Conservation (phyloP, 2,329 filamentous ascomycete species). For the Phyllosticta citrichinensis region DNA sequence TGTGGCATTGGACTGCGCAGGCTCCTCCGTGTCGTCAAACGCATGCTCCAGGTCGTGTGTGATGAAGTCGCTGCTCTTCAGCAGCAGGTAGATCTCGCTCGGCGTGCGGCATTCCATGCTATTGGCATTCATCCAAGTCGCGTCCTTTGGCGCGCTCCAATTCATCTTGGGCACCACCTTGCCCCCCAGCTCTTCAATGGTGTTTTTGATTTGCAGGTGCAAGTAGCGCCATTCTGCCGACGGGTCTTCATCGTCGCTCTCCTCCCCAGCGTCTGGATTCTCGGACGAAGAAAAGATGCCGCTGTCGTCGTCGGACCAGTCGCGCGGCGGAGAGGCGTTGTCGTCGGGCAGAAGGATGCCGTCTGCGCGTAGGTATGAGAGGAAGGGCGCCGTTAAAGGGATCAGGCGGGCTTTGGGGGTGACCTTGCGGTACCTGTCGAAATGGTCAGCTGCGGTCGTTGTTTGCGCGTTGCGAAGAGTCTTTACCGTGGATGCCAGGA, state of each 20-base stretch:
- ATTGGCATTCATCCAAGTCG: conserved; percentile 83
- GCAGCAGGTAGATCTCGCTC: conserved; percentile 84
- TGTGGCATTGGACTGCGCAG: conserved; percentile 14
- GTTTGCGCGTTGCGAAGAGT: background rate
- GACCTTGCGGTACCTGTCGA: conserved; percentile 59
- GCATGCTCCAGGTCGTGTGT: conserved; percentile 91
- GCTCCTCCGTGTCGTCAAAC: conserved; percentile 59
- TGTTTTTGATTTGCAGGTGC: conserved; percentile 65
- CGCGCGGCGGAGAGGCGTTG: conserved; percentile 32
- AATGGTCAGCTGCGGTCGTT: background rate
- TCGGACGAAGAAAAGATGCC: conserved; percentile 40
- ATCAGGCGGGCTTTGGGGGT: conserved; percentile 83
- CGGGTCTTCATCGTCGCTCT: conserved; percentile 53
- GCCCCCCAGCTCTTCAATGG: conserved; percentile 73
- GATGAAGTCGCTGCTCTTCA: conserved; percentile 91
- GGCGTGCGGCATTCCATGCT: conserved; percentile 82
- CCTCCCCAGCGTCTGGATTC: conserved; percentile 39
- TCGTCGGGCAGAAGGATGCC: conserved; percentile 81
- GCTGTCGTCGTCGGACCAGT: conserved; percentile 41
- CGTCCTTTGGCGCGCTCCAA: conserved; percentile 95
- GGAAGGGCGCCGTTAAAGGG: conserved; percentile 61
- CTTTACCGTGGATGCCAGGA: conserved; percentile 70
- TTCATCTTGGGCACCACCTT: conserved; percentile 88
- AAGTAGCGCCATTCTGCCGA: conserved; percentile 55
- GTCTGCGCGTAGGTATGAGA: conserved; percentile 82